Conservation (phyloP, 2,329 filamentous ascomycete species). For the Penicillium fuscoglaucum region DNA sequence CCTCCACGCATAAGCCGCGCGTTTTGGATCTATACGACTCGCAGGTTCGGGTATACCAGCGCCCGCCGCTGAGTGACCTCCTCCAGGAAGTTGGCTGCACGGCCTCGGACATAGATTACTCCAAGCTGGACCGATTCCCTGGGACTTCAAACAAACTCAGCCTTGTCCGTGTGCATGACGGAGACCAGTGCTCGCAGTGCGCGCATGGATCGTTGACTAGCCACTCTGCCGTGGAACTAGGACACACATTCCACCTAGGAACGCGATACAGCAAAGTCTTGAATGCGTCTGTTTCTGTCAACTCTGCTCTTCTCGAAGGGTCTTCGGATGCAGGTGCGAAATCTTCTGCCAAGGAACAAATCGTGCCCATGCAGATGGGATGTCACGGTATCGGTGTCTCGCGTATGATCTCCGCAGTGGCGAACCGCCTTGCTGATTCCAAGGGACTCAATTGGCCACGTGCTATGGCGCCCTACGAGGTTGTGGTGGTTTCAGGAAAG, state of each 20-base stretch:
- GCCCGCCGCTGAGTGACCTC: slow-evolving; percentile 41
- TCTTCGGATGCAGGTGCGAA: slow-evolving; percentile 20
- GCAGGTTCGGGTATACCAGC: slow-evolving; percentile 41
- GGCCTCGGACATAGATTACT: slow-evolving; percentile 36
- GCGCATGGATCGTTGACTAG: slow-evolving; percentile 61
- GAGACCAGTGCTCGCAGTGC: slow-evolving; percentile 75
- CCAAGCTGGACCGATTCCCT: slow-evolving; percentile 40
- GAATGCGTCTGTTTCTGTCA: slow-evolving; percentile 59
- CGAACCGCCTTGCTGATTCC: slow-evolving; percentile 69
- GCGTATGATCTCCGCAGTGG: slow-evolving; percentile 82
- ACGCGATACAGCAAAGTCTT: slow-evolving; percentile 82
- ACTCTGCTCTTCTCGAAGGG: slow-evolving; percentile 26
- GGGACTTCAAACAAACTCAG: slow-evolving; percentile 53
- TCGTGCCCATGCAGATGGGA: slow-evolving; percentile 79
- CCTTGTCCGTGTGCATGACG: slow-evolving; percentile 64
- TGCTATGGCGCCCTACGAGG: slow-evolving; percentile 80
- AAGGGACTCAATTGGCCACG: slow-evolving; percentile 85
- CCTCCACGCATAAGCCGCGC: slow-evolving; percentile 31
- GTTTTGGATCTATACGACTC: slow-evolving; percentile 45
- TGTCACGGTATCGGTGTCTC: slow-evolving; percentile 95
- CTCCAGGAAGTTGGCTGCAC: slow-evolving; percentile 31
- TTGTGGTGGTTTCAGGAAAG: slow-evolving; percentile 62
- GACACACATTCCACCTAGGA: slow-evolving; percentile 92
- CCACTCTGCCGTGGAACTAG: slow-evolving; percentile 79
- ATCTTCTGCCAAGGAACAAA: slow-evolving; percentile 31